Evolutionary conservation across 2,329 filamentous ascomycete genomes (phyloP), one percentile per base, ranked within the genome.

Genomic region (Ceratocystiopsis minuta): DNA sequence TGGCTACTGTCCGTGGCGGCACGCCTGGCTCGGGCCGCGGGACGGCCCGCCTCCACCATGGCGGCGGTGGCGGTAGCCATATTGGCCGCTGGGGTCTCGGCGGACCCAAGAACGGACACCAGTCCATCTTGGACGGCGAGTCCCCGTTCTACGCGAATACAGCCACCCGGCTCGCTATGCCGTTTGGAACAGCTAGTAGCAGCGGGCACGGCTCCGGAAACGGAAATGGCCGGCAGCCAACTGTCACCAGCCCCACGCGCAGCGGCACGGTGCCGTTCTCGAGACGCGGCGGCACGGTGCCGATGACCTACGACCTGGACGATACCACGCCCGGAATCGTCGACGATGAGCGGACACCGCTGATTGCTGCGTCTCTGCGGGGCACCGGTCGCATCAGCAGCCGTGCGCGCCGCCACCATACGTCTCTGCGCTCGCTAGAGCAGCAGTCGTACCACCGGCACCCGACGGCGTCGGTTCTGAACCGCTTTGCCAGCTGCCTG

Each of bases 271-370:
- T 28, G 7, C 32, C 32, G 32, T 33, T 15, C 32, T 33, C 32
- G 32, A 10, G 32, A 5, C 32, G 32, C 6, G 32, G 32, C 13
- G 32, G 32, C 32, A 73, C 76, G 1, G 71, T 78, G 20, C 81
- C 84, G 3, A 70, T 76, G 16, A 87, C 80, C 42, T 92, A 86
- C 51, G 85, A 93, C 52, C 71, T 88, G 50, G 86, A 94, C 56
- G 85, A 87, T 47, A 72, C 52, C 44, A 72, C 35, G 4, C 41
- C 74, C 24, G 72, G 74, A 37, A 79, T 75, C 11, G 85, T 81
- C 34, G 85, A 92, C 53, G 84, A 92, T 55, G 90, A 95, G 61
- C 75, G 80, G 37, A 90, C 86, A 3, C 90, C 88, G 10, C 67
- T 96, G 37, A 72, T 94, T 14, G 55, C 59, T 34, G 60, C 61